Base-by-base conservation (phyloP, 306 rosid genomes). In the Urtica urens region DNA sequence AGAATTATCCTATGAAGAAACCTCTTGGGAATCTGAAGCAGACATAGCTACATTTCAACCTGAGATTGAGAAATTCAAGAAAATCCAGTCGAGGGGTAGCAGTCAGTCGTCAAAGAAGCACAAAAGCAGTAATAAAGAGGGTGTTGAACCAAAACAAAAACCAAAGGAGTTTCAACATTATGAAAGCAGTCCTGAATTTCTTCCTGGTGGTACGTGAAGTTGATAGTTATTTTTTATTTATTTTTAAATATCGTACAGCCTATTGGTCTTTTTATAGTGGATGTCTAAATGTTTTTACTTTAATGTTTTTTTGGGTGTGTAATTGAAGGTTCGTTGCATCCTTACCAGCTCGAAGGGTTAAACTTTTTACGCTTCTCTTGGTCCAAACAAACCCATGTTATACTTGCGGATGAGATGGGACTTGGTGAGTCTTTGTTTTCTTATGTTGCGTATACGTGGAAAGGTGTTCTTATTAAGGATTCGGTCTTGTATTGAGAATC, bases 381-480 rank as follows among this genome's bases (percentile, higher is more conserved):
- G 99, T 90, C 95, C 75, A 90, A 90, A 73, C 94, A 85, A 67
- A 90, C 95, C 52, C 99, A 90, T 56, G 99, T 90, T 38, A 85
- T 90, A 71, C 94, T 90, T 63, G 99, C 99, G 64, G 99, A 90
- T 57, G 99, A 90, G 71, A 90, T 90, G 99, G 99, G 99, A 55
- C 99, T 90, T 23, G 99, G 99, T 90, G 72, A 59, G 58, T 66
- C 45, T 51, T 69, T 47, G 39, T 55, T 41, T 53, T 27, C 43
- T 46, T 63, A 59, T 42, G 25, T 25, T 5, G 55, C 52, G 15
- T 4, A 7, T 42, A 12, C 55, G 53, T 11, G 9, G 23, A 10
- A 20, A 44, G 15, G 16, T 26, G 14, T 46, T 24, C 2, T 15
- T 19, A n/a, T n/a, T n/a, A n/a, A n/a, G n/a, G n/a, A n/a, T n/a